These are phyloP conservation scores for Neonectria ditissima DNA, from an alignment of 2,329 filamentous ascomycete genomes.

Conservation along the genomic window DNA sequence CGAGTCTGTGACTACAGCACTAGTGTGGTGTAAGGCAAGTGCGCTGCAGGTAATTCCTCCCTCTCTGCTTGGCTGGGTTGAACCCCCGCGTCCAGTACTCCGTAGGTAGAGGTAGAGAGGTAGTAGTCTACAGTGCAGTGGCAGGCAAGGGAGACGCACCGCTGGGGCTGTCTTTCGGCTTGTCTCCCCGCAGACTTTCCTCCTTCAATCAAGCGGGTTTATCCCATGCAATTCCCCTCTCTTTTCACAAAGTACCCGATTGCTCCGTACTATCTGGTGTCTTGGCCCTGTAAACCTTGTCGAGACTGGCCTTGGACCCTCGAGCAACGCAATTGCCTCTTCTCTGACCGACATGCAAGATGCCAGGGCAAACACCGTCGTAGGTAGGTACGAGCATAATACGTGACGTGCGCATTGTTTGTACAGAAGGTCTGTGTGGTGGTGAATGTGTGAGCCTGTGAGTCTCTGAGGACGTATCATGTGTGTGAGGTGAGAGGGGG, in stretches of 20 bases:
- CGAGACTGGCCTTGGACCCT: constrained; percentile 7
- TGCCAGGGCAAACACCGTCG: constrained; percentile 12
- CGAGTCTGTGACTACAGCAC: constrained; percentile 1
- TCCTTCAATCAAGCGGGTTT: constrained; percentile 9
- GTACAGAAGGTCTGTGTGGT: background rate
- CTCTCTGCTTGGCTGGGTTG: constrained; percentile 22
- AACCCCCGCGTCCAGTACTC: constrained; percentile 3
- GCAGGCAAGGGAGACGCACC: background rate
- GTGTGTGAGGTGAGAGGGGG: constrained; percentile 25
- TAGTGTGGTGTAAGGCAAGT: constrained; percentile 5
- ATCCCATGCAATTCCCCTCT: constrained; percentile 19
- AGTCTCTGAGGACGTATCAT: background rate
- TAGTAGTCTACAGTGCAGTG: no score
- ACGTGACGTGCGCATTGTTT: background rate
- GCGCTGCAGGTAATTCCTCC: constrained; percentile 23
- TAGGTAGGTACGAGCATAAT: constrained; percentile 3
- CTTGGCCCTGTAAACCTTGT: constrained; percentile 26
- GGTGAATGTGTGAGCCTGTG: constrained; percentile 13
- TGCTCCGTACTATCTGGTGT: constrained; percentile 3
- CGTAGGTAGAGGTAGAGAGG: no score
- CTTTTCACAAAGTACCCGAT: background rate
- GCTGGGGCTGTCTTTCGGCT: constrained; percentile 17
- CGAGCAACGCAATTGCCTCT: constrained; percentile 3
- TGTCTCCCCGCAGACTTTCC: constrained; percentile 20
- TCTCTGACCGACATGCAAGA: constrained; percentile 6